Percentiles rank a stretch among this genome's conserved stretches.
These are phyloP conservation scores for Ottelia alismoides DNA, from an alignment of 106 monocot genomes.

Conservation along the genomic window DNA sequence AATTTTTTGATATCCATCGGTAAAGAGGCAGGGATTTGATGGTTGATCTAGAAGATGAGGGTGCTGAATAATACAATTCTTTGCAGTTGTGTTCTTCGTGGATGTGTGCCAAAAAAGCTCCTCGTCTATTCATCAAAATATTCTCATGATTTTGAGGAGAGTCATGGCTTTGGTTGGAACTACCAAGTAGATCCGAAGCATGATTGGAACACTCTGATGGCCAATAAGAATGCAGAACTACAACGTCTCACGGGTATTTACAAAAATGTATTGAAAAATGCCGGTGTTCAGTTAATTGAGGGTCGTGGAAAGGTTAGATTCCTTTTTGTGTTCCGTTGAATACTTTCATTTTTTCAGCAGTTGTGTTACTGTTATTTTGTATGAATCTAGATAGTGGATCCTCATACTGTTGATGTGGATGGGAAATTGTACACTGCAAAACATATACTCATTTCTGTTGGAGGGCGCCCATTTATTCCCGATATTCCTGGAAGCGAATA, in stretches of 20 bases:
- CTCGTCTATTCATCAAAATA: constrained; percentile 92
- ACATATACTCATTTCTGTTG: constrained; percentile 91
- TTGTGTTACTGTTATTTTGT: not conserved
- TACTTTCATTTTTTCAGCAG: not conserved
- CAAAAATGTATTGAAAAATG: constrained; percentile 76
- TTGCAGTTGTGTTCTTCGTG: constrained; percentile 91
- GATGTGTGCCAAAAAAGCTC: constrained; percentile 96
- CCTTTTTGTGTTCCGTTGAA: not conserved
- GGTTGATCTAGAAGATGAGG: too few species aligned
- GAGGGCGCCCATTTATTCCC: constrained; percentile 71
- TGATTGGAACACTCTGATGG: constrained; percentile 89
- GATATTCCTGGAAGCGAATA: constrained; percentile 88
- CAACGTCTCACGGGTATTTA: constrained; percentile 86
- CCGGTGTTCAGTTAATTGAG: constrained; percentile 84
- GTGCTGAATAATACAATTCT: too few species aligned
- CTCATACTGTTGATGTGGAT: constrained; percentile 89
- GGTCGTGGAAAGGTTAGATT: constrained; percentile 86
- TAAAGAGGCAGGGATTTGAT: too few species aligned
- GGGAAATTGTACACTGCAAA: constrained; percentile 80
- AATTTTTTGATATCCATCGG: too few species aligned
- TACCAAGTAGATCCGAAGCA: constrained; percentile 92
- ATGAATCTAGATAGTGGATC: constrained; percentile 48
- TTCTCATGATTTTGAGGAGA: constrained; percentile 93
- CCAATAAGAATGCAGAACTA: constrained; percentile 95
- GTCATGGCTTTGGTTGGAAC: constrained; percentile 94